Base-by-base conservation (phyloP, 345 rosid genomes). In the Noccaea bulbosa region DNA sequence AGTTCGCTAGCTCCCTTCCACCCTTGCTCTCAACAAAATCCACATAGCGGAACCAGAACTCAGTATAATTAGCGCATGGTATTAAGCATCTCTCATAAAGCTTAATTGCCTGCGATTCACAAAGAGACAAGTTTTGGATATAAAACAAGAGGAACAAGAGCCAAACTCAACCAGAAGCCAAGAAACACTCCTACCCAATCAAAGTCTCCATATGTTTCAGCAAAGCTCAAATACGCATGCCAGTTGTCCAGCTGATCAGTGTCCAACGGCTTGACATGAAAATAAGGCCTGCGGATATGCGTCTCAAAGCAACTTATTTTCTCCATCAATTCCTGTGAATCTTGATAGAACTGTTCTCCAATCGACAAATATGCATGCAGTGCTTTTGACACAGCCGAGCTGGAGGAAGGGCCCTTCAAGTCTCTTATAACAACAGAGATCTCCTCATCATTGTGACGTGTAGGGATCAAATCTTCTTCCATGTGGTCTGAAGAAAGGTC, bases 21-120 rank as follows among this genome's bases (percentile, higher is more conserved):
- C 98, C 98, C 34, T 86, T 93, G 69, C 79, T 83, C 77, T 93
- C 98, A 83, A 86, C 70, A 75, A 81, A 90, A 51, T 88, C 90
- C 82, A 84, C 93, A 71, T 90, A 93, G 37, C 97, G 96, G 75
- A 93, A 83, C 98, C 98, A 93, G 62, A 90, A 87, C 77, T 88
- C 96, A 32, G 89, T 81, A 72, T 84, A 87, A 83, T 81, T 81
- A 53, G 96, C 93, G 52, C 97, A 91, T 52, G 98, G 92, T 74
- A 93, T 81, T 74, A 93, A 80, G 84, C 98, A 93, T 75, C 93
- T 83, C 85, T 88, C 97, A 37, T 87, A 90, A 59, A 93, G 91
- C 78, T 88, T 88, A 72, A 88, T 85, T 72, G 84, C 90, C 97
- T 93, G 79, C 58, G 67, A 61, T 17, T 30, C 1, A 22, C 2